These are phyloP conservation scores for Citrus australasica DNA, from an alignment of 345 rosid species.

Conservation along the genomic window DNA sequence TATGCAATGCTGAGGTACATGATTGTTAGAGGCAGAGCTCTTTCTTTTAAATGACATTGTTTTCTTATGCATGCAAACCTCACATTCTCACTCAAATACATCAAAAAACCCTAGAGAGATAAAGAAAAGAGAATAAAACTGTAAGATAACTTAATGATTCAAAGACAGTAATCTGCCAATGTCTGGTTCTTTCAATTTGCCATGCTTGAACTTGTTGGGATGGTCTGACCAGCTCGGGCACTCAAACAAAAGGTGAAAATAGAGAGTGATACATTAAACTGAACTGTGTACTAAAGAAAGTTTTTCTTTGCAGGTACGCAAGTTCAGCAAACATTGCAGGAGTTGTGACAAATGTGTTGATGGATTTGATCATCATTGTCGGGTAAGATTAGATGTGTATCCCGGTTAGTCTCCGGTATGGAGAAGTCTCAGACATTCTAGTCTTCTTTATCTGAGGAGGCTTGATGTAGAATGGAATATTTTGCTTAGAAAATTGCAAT, in stretches of 20 bases:
- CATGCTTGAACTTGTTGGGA: neutral
- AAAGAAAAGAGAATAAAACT: neutral
- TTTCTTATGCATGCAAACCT: neutral
- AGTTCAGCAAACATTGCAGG: conserved; percentile 96
- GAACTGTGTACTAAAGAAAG: neutral
- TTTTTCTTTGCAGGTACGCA: conserved; percentile 53
- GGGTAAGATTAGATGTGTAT: conserved; percentile 44
- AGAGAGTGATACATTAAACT: neutral
- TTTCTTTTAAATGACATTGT: neutral
- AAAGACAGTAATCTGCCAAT: neutral
- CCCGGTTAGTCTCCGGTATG: neutral
- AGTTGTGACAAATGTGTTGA: conserved; percentile 94
- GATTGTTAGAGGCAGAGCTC: neutral
- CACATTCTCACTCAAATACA: neutral
- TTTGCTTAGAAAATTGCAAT: neutral
- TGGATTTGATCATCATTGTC: conserved; percentile 98
- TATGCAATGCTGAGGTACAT: conserved; percentile 89
- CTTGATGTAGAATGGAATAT: neutral
- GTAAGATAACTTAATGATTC: neutral
- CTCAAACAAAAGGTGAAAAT: neutral
- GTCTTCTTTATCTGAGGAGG: neutral
- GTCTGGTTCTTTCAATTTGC: neutral
- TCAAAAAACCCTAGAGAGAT: neutral
- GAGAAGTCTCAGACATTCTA: neutral
- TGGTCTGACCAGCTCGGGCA: neutral